These are phyloP conservation scores for Hypoxylon sp. DNA, from an alignment of 2,329 filamentous ascomycete genomes.

Conservation along the genomic window DNA sequence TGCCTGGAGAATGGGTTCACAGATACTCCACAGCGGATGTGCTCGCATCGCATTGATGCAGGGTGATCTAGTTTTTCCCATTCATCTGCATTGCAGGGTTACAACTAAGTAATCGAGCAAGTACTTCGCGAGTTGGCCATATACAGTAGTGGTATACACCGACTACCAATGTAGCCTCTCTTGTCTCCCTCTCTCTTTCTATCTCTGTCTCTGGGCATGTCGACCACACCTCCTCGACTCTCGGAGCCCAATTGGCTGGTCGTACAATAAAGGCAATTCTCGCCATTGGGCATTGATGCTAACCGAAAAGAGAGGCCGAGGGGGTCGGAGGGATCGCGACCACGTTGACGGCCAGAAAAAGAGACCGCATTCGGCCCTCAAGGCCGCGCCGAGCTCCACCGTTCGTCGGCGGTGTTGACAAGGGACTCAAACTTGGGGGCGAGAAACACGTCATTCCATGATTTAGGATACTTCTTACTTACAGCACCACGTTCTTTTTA, in stretches of 20 bases:
- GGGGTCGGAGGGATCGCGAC: slow-evolving; percentile 46
- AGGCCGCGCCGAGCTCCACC: slow-evolving; percentile 48
- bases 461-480: slow-evolving; percentile 40
- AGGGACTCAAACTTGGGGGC: slow-evolving; percentile 29
- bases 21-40: slow-evolving; percentile 47
- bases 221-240: slow-evolving; percentile 33
- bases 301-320: slow-evolving; percentile 45
- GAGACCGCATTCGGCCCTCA: slow-evolving; percentile 45
- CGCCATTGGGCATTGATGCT: slow-evolving; percentile 53
- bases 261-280: slow-evolving; percentile 36
- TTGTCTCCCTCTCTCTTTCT: slow-evolving; percentile 6
- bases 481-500: slow-evolving; percentile 47
- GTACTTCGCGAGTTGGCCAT: slow-evolving; percentile 28
- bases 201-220: slow-evolving; percentile 10
- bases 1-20: slow-evolving; percentile 45
- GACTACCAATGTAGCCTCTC: slow-evolving; percentile 27
- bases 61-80: slow-evolving; percentile 46
- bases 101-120: slow-evolving; percentile 32
- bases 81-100: slow-evolving; percentile 45
- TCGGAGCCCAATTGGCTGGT: slow-evolving; percentile 50
- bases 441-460: slow-evolving; percentile 45
- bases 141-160: slow-evolving; percentile 15
- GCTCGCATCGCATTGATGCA: slow-evolving; percentile 48
- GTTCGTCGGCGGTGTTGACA: slow-evolving; percentile 44
- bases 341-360: slow-evolving; percentile 45